Base-by-base conservation (phyloP, 148 eudicot genomes). In the Camellia japonica region DNA sequence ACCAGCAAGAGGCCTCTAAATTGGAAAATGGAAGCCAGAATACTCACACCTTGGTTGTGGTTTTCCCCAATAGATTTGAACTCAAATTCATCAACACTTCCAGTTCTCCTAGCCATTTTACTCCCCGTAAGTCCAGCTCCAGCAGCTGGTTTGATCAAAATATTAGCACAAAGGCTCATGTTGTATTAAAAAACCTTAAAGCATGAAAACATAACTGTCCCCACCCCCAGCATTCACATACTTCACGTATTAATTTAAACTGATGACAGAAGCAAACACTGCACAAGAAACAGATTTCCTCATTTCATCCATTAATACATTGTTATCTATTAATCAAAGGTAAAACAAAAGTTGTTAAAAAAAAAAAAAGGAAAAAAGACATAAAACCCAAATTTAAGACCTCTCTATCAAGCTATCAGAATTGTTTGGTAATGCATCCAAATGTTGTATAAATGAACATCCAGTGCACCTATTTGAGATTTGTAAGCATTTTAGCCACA, bases 111-210 rank as follows among this genome's bases (percentile, higher is more conserved):
- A 43, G 98, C 98, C 97, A 93, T 85, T 86, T 95, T 95, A 78
- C 84, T 89, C 61, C 98, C 98, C 5, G 94, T 91, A 64, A 95
- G 94, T 77, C 98, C 97, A 80, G 98, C 98, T 78, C 98, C 98
- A 83, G 98, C 98, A 88, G 94, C 98, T 95, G 83, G 47, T 74
- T 46, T 13, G 18, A 78, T 43, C 51, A 73, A 78, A 82, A 15
- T 49, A 76, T 79, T 73, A 82, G 81, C 77, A 44, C 47, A n/a
- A 64, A 75, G 63, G 49, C 19, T 63, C 30, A 68, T 73, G 65
- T 41, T 11, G 70, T 3, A 3, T 19, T 62, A 3, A 62, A 3
- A 3, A 19, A 62, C 8, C 3, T 30, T 62, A 56, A 56, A 56
- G 60, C 60, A 56, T 56, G 60, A 56, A 56, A 56, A 56, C 16